Evolutionary conservation across 1,284 basidiomycete species (phyloP), one percentile per base, ranked within the genome.

Genomic region (Trametes versicolor): DNA sequence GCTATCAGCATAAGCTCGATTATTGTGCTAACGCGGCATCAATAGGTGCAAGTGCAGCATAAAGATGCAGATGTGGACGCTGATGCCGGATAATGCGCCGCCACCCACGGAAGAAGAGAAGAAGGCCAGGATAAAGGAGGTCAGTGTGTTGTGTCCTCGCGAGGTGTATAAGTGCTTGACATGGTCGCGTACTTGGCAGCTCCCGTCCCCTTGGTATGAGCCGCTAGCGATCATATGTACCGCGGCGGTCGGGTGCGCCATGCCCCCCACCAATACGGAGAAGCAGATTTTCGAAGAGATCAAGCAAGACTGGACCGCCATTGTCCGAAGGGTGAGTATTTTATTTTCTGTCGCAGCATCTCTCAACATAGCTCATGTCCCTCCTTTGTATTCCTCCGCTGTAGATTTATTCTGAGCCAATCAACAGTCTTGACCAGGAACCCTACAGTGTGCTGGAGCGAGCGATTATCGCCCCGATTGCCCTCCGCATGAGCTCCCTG

Each of bases 221-320:
- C 54, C 54, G n/a, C 43, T 56, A 17, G 54, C 54, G 2, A 47
- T 56, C 19, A 56, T 45, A 43, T 56, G 54, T n/a, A 56, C 54
- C 39, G 54, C 54, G 17, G 54, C 54, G 6, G 41, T 56, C 41
- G 19, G 32, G 4, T 27, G 27, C 19, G 27, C 54, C 4, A 13
- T 47, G 10, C 54, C 41, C 8, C 54, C 54, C 25, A 56, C 41
- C 17, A 9, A n/a, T 8, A 56, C 54, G 3, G 41, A 45, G 21
- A 56, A 32, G 41, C 17, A 9, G 41, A 56, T 56, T 41, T n/a
- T 47, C 13, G 41, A 47, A 45, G 41, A 56, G 12, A 17, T 56
- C 21, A 56, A 32, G 41, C 7, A 45, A n/a, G 10, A 47, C 27
- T 56, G 54, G 54, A 32, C 41, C 3, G 9, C 54, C 10, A 17